Conservation (phyloP, 495 filamentous ascomycete species). For the Penicillium flavigenum region DNA sequence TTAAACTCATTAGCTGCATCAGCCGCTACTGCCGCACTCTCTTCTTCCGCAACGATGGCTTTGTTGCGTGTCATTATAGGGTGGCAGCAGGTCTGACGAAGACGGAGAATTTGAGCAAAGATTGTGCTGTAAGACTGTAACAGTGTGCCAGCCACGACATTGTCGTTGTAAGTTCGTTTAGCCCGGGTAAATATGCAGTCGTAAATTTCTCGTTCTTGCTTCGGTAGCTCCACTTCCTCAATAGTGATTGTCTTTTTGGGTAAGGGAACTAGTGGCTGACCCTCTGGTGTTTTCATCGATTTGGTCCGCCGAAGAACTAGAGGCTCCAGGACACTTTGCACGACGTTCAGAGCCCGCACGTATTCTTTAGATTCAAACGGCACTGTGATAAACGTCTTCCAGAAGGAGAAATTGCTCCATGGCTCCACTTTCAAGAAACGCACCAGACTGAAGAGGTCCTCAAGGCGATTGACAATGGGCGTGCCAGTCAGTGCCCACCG, state of each 20-base stretch:
- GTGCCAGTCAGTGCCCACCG: slow-evolving; percentile 95
- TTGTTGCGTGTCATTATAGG: slow-evolving; percentile 84
- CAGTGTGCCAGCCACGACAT: slow-evolving; percentile 86
- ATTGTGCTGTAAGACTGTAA: slow-evolving; percentile 94
- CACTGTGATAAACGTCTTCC: slow-evolving; percentile 97
- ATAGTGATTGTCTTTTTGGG: slow-evolving; percentile 80
- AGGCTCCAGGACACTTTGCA: slow-evolving; percentile 94
- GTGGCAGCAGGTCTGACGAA: slow-evolving; percentile 94
- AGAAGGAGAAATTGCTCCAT: slow-evolving; percentile 98
- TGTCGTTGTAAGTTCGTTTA: slow-evolving; percentile 78
- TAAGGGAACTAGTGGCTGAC: slow-evolving; percentile 78
- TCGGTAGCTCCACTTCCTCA: slow-evolving; percentile 79
- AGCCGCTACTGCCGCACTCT: slow-evolving; percentile 75
- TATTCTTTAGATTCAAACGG: slow-evolving; percentile 96
- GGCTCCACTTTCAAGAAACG: slow-evolving; percentile 91
- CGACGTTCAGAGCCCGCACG: slow-evolving; percentile 89
- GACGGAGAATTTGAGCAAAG: slow-evolving; percentile 92
- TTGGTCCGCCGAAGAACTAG: slow-evolving; percentile 94
- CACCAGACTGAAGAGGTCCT: slow-evolving; percentile 95
- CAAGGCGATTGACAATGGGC: slow-evolving; percentile 92
- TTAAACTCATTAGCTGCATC: slow-evolving; percentile 77
- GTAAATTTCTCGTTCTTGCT: slow-evolving; percentile 85
- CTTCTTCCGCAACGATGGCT: slow-evolving; percentile 81
- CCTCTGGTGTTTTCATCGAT: slow-evolving; percentile 94
- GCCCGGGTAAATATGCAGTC: slow-evolving; percentile 81